Conservation (phyloP, 441 rosid species). For the Isatis lusitanica region DNA sequence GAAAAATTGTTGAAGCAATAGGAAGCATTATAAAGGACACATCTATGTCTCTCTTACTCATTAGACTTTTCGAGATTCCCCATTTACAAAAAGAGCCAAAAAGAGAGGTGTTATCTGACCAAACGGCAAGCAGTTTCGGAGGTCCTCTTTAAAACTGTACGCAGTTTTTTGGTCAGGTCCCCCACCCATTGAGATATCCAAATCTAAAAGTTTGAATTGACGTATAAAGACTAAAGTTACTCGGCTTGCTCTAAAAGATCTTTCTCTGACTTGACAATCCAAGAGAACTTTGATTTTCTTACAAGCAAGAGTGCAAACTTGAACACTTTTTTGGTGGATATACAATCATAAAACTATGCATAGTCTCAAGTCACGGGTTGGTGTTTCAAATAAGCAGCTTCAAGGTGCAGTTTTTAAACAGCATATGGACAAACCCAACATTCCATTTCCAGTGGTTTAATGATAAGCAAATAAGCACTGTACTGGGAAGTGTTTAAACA, state of each 20-base stretch:
- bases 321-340: conserved; percentile 25
- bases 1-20: conserved; percentile 4
- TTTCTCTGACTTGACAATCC: conserved; percentile 35
- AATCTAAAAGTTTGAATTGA: conserved; percentile 30
- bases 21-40: conserved; percentile 22
- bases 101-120: not conserved
- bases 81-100: conserved; percentile 18
- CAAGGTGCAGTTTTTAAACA: not conserved
- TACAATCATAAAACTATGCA: conserved; percentile 26
- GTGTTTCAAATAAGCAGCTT: conserved; percentile 10
- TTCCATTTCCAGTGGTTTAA: too few relatives aligned
- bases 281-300: conserved; percentile 30
- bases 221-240: conserved; percentile 21
- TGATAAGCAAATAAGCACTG: not conserved
- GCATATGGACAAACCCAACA: not conserved
- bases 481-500: not conserved
- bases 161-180: not conserved
- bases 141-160: not conserved
- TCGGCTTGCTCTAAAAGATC: conserved; percentile 36
- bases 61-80: conserved; percentile 35
- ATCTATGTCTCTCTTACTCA: conserved; percentile 27
- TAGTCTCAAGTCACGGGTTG: conserved; percentile 24
- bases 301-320: conserved; percentile 35
- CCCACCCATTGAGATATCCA: conserved; percentile 27
- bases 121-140: conserved; percentile 9